Conservation (phyloP, 148 eudicot genomes). For the Vaccinium myrtillus region DNA sequence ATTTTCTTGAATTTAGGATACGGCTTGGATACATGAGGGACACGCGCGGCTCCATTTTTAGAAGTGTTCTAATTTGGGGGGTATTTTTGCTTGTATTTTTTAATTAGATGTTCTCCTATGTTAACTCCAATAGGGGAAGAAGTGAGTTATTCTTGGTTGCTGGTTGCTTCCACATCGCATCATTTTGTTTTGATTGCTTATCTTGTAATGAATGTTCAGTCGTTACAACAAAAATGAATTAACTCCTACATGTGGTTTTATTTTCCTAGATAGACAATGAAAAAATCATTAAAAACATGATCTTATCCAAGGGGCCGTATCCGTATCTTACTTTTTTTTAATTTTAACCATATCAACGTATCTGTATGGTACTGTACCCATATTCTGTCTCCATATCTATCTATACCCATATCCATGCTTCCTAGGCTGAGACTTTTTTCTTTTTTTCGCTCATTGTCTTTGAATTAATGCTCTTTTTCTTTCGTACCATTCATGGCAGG, state of each 20-base stretch:
- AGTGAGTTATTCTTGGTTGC: not conserved
- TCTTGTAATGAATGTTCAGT: not conserved
- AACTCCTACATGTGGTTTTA: not conserved
- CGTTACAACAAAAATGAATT: not conserved
- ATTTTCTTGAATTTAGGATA: not conserved
- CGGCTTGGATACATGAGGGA: not conserved
- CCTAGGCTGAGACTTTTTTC: not conserved
- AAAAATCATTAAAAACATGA: not conserved
- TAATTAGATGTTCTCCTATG: not conserved
- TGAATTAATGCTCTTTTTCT: slow-evolving; percentile 1
- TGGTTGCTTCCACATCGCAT: not conserved
- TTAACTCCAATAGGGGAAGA: not conserved
- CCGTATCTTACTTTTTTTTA: not conserved
- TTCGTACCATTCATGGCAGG: slow-evolving; percentile 37
- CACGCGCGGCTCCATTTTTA: not conserved
- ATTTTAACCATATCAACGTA: not conserved
- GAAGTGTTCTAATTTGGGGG: not conserved
- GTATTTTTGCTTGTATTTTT: not conserved
- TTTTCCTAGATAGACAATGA: not conserved
- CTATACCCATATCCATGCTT: not conserved
- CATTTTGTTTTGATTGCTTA: not conserved
- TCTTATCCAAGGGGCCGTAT: not conserved
- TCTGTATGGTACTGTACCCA: not conserved
- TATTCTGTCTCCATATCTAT: not conserved
- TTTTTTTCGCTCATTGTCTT: not conserved